Conservation (phyloP, 371 early-diverging fungal species). For the Mucor sp. region DNA sequence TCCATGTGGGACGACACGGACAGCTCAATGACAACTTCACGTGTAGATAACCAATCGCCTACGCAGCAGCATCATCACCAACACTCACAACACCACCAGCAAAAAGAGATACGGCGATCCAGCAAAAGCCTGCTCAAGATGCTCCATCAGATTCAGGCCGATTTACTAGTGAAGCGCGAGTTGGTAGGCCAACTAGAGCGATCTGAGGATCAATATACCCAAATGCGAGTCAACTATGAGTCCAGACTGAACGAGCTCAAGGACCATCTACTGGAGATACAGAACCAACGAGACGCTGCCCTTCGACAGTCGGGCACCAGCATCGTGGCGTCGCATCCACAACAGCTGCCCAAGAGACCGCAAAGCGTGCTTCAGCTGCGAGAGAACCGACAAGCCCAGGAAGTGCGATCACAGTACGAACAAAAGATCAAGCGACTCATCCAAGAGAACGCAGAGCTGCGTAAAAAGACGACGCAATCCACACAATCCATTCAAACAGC, state of each 20-base stretch:
- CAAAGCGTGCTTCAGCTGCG: conserved; percentile 22
- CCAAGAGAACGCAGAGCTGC: conserved; percentile 61
- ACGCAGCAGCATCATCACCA: neutral
- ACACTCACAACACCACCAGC: neutral
- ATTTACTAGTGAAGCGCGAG: conserved; percentile 62
- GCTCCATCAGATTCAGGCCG: conserved; percentile 68
- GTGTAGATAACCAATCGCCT: conserved; percentile 9
- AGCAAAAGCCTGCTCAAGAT: conserved; percentile 43
- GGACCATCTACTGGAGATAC: conserved; percentile 53
- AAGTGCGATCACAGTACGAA: conserved; percentile 56
- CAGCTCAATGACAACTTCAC: conserved; percentile 37
- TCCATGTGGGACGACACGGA: conserved; percentile 49
- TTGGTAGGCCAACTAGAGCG: conserved; percentile 58
- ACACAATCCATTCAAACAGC: conserved; percentile 49
- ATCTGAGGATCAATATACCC: conserved; percentile 55
- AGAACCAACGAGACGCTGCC: conserved; percentile 61
- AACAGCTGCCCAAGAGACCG: neutral
- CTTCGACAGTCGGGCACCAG: conserved; percentile 7
- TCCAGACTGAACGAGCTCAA: conserved; percentile 61
- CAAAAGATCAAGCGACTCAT: conserved; percentile 65
- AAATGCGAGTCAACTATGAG: conserved; percentile 67
- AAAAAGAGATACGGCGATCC: conserved; percentile 22
- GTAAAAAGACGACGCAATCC: conserved; percentile 55
- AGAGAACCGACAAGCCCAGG: conserved; percentile 34
- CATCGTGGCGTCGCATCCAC: neutral